Evolutionary conservation across 2,329 filamentous ascomycete genomes (phyloP), one percentile per base, ranked within the genome.

Genomic region (Bipolaris gigantea): DNA sequence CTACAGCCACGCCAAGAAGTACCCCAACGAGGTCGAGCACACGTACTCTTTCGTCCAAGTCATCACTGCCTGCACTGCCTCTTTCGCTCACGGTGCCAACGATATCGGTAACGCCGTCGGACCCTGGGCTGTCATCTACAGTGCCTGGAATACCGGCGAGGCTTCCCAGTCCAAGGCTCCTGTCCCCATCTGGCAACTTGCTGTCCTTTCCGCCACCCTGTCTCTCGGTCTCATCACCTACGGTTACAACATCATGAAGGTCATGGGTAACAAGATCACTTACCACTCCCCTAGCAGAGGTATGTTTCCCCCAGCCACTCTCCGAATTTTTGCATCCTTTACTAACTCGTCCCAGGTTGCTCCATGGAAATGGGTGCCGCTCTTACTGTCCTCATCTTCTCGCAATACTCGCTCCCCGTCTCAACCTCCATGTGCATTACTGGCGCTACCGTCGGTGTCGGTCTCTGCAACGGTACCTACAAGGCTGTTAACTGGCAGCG

Each of bases 231-330:
- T 91, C 53, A 79, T 86, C 68, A 90, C 88, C 13, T 91, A 90
- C 65, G 89, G 88, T 9, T 91, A 90, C 79, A 90, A 91, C 79
- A 91, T 91, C 76, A 91, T 91, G 88, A 90, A 89, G 78, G 86
- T 89, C 74, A 90, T 91, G 88, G 89, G 89, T 48, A 92, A 91
- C 81, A 89, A 89, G 75, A 86, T 89, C 72, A 90, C 87, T 53
- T 88, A 88, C 74, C 86, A 89, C 73, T 83, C 81, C 3, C 82
- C 82, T 4, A 79, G 73, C 60, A 70, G 81, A 64, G 81, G 70
- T 64, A 62, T 44, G 55, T 55, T 7, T n/a, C 43, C n/a, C n/a
- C n/a, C n/a, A n/a, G n/a, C n/a, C n/a, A n/a, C n/a, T n/a, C n/a
- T n/a, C n/a, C n/a, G n/a, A n/a, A n/a, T n/a, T n/a, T n/a, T n/a